Evolutionary conservation across 805 yeast species (phyloP).

Genomic region (Wickerhamomyces hampshirensis): DNA sequence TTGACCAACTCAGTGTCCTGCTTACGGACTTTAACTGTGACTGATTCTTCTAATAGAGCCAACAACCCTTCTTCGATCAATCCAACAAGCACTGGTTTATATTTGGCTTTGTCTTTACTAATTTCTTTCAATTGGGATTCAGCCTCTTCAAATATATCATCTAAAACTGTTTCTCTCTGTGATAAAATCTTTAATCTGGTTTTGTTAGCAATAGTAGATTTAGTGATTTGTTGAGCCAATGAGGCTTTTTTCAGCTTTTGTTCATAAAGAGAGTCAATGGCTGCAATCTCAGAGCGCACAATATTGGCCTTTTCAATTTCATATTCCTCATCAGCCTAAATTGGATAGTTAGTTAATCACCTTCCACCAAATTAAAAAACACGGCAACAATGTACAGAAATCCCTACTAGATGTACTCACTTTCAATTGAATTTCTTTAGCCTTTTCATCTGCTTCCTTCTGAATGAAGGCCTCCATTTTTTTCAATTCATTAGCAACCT

Average conservation of each 20-base stretch:
- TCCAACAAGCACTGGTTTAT: conserved; percentile 66
- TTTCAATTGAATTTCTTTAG: conserved; percentile 90
- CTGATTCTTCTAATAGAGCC: conserved; percentile 68
- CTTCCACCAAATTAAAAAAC: no score
- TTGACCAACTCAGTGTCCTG: conserved; percentile 67
- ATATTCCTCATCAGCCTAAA: conserved; percentile 96
- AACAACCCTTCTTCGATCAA: conserved; percentile 75
- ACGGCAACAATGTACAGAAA: no score
- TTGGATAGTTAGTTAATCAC: no score
- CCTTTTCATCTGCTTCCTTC: conserved; percentile 98
- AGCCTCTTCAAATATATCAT: conserved; percentile 69
- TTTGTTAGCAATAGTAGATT: conserved; percentile 93
- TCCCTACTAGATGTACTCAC: no score
- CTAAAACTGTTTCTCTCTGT: conserved; percentile 78
- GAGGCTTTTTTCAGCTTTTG: conserved; percentile 86
- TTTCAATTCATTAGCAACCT: conserved; percentile 93
- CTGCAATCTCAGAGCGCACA: conserved; percentile 87
- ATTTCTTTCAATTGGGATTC: conserved; percentile 54
- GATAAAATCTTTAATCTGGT: conserved; percentile 86
- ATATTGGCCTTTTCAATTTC: conserved; percentile 95
- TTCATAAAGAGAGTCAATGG: conserved; percentile 77
- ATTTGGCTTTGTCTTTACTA: conserved; percentile 50
- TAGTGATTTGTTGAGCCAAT: conserved; percentile 90
- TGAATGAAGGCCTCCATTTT: conserved; percentile 98
- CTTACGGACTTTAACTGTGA: conserved; percentile 62